These are phyloP conservation scores for Mortierella sp. DNA, from an alignment of 371 early-diverging fungal species.

Conservation along the genomic window DNA sequence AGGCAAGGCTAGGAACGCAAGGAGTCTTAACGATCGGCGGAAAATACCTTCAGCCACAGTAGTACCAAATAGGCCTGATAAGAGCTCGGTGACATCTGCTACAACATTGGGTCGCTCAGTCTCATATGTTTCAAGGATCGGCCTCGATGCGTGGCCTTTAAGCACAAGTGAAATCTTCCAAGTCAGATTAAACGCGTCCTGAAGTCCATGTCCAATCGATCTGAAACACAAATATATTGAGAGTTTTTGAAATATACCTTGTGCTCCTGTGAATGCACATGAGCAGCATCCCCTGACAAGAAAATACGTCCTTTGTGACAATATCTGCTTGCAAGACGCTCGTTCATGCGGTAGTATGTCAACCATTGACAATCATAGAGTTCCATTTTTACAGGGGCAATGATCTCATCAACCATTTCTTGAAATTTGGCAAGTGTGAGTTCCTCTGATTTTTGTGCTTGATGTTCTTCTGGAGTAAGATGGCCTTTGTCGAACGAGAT, in stretches of 20 bases:
- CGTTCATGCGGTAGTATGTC: slow-evolving; percentile 45
- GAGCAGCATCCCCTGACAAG: slow-evolving; percentile 61
- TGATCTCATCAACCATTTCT: not conserved
- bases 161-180: slow-evolving; percentile 32
- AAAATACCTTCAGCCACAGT: not conserved
- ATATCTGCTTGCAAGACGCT: slow-evolving; percentile 35
- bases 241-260: slow-evolving; percentile 6
- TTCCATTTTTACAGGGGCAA: slow-evolving; percentile 31
- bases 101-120: slow-evolving; percentile 15
- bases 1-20: not conserved
- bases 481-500: slow-evolving; percentile 39
- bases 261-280: slow-evolving; percentile 61
- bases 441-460: slow-evolving; percentile 13
- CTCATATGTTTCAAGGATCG: slow-evolving; percentile 21
- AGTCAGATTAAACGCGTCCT: slow-evolving; percentile 26
- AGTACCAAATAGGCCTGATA: not conserved
- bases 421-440: slow-evolving; percentile 20
- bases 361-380: slow-evolving; percentile 21
- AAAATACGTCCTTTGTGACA: slow-evolving; percentile 42
- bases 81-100: slow-evolving; percentile 5
- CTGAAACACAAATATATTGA: no score
- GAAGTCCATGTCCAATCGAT: slow-evolving; percentile 19
- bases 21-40: not conserved
- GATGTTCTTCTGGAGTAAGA: slow-evolving; percentile 36
- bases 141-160: slow-evolving; percentile 4